A percentile compares a stretch with the other conserved stretches of the same genome.
Conservation (phyloP, 331 rosid species). For the Quercus tomentella region DNA sequence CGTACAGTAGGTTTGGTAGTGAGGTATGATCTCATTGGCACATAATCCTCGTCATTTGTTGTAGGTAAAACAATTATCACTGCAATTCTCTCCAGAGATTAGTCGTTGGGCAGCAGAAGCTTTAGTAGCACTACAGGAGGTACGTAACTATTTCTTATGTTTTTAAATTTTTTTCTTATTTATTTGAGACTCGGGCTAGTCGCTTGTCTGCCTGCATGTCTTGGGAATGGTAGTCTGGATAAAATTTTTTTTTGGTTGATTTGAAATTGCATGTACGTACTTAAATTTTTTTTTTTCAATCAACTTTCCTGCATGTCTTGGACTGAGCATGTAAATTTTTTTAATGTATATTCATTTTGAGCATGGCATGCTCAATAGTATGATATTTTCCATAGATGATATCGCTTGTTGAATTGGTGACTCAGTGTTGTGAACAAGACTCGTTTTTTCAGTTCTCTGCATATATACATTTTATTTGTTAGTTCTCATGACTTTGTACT, state of each 20-base stretch:
- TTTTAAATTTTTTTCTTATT: neutral
- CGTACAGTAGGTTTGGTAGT: neutral
- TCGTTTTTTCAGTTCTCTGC: neutral
- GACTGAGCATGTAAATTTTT: neutral
- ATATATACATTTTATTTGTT: neutral
- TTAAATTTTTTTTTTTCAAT: neutral
- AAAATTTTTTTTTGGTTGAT: neutral
- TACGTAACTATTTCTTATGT: neutral
- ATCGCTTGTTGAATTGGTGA: neutral
- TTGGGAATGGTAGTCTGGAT: neutral
- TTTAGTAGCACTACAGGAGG: slow-evolving; percentile 3
- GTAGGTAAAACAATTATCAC: slow-evolving; percentile 15
- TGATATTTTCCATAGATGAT: neutral
- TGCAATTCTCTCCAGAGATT: neutral
- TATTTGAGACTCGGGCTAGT: neutral
- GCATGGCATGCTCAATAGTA: neutral
- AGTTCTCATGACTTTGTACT: neutral
- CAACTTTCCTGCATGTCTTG: neutral
- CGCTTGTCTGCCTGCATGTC: neutral
- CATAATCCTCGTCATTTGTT: neutral
- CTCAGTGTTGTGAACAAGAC: neutral
- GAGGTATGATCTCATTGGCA: neutral
- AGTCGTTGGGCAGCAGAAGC: slow-evolving; percentile 6
- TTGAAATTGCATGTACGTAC: neutral
- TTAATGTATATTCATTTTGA: neutral